Evolutionary conservation across 2,329 filamentous ascomycete genomes (phyloP), one percentile per base, ranked within the genome.

Genomic region (Ophiosphaerella narmari): DNA sequence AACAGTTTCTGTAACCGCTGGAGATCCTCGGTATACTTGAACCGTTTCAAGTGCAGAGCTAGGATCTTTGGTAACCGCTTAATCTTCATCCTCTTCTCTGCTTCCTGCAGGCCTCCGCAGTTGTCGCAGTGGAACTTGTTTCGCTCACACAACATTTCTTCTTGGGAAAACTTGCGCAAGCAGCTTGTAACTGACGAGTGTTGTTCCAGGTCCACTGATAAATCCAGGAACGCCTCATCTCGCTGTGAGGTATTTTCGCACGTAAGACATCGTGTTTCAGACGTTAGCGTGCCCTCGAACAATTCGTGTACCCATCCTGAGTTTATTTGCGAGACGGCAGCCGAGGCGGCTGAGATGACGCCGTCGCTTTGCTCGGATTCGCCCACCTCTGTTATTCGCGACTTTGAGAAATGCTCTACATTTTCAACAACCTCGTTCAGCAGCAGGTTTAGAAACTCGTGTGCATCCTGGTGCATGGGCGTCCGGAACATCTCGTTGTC

Each of bases 121-220:
- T 92, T 92, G 71, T 99, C 94, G 75, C 94, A 99, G 70, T 99
- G 93, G 61, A 99, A 99, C 71, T 99, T 99, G 78, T 99, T 97
- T 53, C 92, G 84, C 76, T 99, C 94, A 69, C 94, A 97, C 50
- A 99, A 82, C 71, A 97, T 97, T 74, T 99, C 94, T 66, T 97
- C 94, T 39, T 94, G 91, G 0, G 94, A 99, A 67, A 99, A 99
- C 66, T 97, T 96, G 51, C 90, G 85, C 57, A 99, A 76, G 71
- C 94, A 99, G 23, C 94, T 93, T 2, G 94, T 97, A 3, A 99
- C 94, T 0, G 94, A 99, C 0, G 92, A 92, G 71, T 97, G 91
- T 67, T 97, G 88, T 60, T 96, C 91, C 11, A 99, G 78, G 73
- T 99, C 94, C 47, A 99, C 96, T 0, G 94, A 97, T 16, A 99